Evolutionary conservation across 2,329 filamentous ascomycete genomes (phyloP), one percentile per base, ranked within the genome.

Genomic region (Fusarium circinatum): DNA sequence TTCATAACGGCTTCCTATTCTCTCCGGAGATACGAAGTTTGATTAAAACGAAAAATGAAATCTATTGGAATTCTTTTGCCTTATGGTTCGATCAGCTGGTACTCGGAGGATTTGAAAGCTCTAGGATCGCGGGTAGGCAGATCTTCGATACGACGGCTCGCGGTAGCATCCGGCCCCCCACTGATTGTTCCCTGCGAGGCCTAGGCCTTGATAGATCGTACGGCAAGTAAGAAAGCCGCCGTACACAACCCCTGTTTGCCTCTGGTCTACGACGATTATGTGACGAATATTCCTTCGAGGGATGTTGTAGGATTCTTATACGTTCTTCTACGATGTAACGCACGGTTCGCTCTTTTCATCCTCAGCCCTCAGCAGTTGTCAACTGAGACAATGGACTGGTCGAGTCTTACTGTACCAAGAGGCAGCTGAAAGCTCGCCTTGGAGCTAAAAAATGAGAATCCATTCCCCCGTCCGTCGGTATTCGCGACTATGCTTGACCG

Each of bases 401-500:
- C 20, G 13, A 7, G 41, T 26, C 58, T 44, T 44, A 7, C 24
- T 24, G 14, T 34, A 44, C 48, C 56, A 48, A 24, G 30, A 62
- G 38, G 32, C 30, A 45, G 39, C 59, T 62, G 51, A 62, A 57
- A 20, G 39, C 28, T 61, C 24, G 30, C 42, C 32, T 30, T 38
- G 42, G 11, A 38, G 42, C 32, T 38, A 38, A 55, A 55, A 55
- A 20, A 59, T 38, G 42, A 36, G 34, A 34, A n/a, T 32, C 59
- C 41, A 59, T 49, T 41, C 49, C 45, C 44, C 38, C 41, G 32
- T 51, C 56, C 22, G 38, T 70, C 59, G 59, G 59, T 62, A 52
- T 65, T 63, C 45, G 59, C 65, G 67, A 70, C 42, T 28, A 44
- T 48, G 66, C 66, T 64, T 70, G 52, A 28, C 52, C 32, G 17